Percentiles rank a stretch among this genome's conserved stretches.
These are phyloP conservation scores for Cryphonectria naterciae DNA, from an alignment of 2,329 filamentous ascomycete genomes.

Conservation along the genomic window DNA sequence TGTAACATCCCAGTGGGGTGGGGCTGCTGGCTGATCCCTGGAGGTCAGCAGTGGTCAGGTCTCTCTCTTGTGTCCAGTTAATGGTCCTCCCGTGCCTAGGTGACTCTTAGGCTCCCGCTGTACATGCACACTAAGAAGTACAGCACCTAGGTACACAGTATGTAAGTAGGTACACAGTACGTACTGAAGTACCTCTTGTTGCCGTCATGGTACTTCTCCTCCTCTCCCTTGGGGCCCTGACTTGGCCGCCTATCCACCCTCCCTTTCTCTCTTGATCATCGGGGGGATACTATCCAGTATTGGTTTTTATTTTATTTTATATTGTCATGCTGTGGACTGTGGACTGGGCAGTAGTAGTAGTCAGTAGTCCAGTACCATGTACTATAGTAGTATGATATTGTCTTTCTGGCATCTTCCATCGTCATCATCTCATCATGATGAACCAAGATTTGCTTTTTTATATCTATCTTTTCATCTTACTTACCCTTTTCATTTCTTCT, in stretches of 20 bases:
- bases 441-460: not conserved
- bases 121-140: not conserved
- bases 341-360: not conserved
- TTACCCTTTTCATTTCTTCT: not conserved
- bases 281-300: not conserved
- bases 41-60: not conserved
- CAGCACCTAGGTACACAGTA: not conserved
- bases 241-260: not conserved
- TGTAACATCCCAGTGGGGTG: not conserved
- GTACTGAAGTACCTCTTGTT: not conserved
- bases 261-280: not conserved
- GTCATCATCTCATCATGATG: not conserved
- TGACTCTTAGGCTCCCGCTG: conserved; percentile 3
- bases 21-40: conserved; percentile 9
- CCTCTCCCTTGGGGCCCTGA: not conserved
- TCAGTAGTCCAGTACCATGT: not conserved
- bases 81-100: not conserved
- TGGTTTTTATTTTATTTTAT: not conserved
- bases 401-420: not conserved
- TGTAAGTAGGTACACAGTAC: not conserved
- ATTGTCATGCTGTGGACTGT: not conserved
- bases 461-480: not conserved
- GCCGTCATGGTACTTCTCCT: no score
- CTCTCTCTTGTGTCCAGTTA: not conserved
- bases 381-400: no score